Conservation (phyloP, 2,329 filamentous ascomycete species). For the Neurospora sp. region DNA sequence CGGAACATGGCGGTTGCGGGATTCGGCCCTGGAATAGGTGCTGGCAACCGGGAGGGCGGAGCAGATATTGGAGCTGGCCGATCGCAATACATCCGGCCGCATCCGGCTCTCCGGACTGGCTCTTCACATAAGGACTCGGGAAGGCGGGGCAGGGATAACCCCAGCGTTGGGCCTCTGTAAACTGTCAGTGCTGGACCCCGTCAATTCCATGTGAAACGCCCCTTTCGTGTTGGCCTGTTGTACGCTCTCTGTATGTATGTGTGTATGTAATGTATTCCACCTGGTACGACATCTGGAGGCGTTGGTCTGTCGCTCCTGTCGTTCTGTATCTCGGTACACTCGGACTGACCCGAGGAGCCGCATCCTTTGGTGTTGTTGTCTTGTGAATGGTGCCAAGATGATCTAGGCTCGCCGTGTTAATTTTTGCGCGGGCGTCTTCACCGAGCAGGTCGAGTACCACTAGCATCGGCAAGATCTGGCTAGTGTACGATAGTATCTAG, state of each 20-base stretch:
- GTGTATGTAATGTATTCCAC: background rate
- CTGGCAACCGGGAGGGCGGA: background rate
- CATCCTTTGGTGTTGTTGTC: background rate
- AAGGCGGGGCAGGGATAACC: background rate
- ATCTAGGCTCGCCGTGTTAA: background rate
- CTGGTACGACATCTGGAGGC: background rate
- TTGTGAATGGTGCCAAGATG: background rate
- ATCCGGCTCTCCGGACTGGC: background rate
- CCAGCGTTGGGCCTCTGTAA: background rate
- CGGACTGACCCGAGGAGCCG: background rate
- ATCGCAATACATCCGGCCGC: background rate
- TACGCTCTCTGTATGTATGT: background rate
- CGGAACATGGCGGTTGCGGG: background rate
- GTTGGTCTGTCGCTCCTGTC: background rate
- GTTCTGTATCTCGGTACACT: background rate
- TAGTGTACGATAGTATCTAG: background rate
- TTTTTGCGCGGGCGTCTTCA: background rate
- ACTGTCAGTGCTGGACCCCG: background rate
- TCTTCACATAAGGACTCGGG: background rate
- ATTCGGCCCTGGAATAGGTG: background rate
- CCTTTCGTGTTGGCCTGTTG: background rate
- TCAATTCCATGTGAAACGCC: background rate
- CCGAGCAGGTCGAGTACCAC: background rate
- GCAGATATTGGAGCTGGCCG: background rate
- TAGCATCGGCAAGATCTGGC: background rate